Conservation (phyloP, 257 asterid genomes). For the Nicotiana knightiana region DNA sequence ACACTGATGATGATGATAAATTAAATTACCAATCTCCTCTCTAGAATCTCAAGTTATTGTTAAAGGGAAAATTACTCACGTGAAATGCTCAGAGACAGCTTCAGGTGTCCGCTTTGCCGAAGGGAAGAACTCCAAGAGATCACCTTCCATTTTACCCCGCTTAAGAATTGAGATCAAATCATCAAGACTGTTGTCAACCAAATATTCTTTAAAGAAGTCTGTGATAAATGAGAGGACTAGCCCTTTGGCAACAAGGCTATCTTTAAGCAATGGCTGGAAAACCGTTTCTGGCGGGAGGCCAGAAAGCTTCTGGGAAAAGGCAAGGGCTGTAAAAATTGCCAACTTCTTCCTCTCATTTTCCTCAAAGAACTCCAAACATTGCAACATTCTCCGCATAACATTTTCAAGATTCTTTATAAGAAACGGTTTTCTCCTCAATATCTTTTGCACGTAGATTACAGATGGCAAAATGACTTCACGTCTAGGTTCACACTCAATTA, state of each 20-base stretch:
- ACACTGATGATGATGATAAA: too few species aligned
- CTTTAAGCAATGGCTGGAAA: constrained; percentile 93
- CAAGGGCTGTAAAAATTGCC: constrained; percentile 97
- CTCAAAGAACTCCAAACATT: constrained; percentile 87
- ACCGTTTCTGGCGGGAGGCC: constrained; percentile 98
- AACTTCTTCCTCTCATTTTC: constrained; percentile 96
- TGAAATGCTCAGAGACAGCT: constrained; percentile 88
- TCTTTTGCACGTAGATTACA: constrained; percentile 83
- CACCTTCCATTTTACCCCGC: constrained; percentile 90
- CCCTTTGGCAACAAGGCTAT: constrained; percentile 95
- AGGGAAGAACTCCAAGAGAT: constrained; percentile 85
- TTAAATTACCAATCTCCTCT: not conserved
- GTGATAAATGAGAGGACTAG: constrained; percentile 87
- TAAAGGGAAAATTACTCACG: constrained; percentile 42
- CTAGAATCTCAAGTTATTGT: not conserved
- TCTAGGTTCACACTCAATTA: constrained; percentile 69
- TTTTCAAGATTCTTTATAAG: constrained; percentile 97
- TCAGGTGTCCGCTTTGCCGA: constrained; percentile 81
- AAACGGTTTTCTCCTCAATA: constrained; percentile 81
- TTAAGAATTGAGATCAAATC: constrained; percentile 85
- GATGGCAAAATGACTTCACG: constrained; percentile 90
- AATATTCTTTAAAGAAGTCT: constrained; percentile 90
- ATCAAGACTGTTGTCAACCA: constrained; percentile 93
- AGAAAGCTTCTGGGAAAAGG: constrained; percentile 94
- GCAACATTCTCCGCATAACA: constrained; percentile 91